These are phyloP conservation scores for Pseudovirgaria hyperparasitica DNA, from an alignment of 2,329 filamentous ascomycete genomes.

Conservation along the genomic window DNA sequence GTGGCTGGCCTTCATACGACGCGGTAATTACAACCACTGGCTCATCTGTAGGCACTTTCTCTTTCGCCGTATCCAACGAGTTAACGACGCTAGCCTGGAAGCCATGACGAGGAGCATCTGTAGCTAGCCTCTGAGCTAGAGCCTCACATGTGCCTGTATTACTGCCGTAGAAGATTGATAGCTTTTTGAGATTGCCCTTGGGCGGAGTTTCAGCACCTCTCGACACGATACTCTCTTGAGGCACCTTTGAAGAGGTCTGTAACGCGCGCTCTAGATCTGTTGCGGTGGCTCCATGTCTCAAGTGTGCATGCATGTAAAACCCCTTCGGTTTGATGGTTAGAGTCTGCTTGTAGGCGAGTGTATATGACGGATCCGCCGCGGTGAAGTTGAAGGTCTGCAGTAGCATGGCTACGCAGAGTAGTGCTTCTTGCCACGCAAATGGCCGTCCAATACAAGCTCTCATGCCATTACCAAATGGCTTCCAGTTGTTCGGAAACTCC, in stretches of 20 bases:
- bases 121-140: constrained; percentile 15
- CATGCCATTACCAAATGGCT: constrained; percentile 12
- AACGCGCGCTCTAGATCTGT: constrained; percentile 7
- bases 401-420: constrained; percentile 18
- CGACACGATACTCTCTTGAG: too few species aligned
- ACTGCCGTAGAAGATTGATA: constrained; percentile 14
- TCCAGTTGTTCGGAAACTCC: constrained; percentile 5
- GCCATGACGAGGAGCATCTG: constrained; percentile 11
- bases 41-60: constrained; percentile 11
- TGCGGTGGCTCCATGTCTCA: constrained; percentile 7
- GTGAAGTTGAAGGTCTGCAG: constrained; percentile 25
- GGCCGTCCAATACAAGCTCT: constrained; percentile 12
- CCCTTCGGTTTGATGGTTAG: constrained; percentile 27
- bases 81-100: constrained; percentile 11
- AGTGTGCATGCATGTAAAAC: constrained; percentile 16
- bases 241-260: not conserved
- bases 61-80: constrained; percentile 12
- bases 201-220: too few species aligned
- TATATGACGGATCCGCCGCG: constrained; percentile 23
- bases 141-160: constrained; percentile 22
- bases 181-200: too few species aligned
- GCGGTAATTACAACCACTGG: constrained; percentile 21
- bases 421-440: constrained; percentile 12
- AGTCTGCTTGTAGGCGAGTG: constrained; percentile 21
- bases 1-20: constrained; percentile 22